Evolutionary conservation across 2,329 filamentous ascomycete species (phyloP).

Genomic region (Leptographium lundbergii): DNA sequence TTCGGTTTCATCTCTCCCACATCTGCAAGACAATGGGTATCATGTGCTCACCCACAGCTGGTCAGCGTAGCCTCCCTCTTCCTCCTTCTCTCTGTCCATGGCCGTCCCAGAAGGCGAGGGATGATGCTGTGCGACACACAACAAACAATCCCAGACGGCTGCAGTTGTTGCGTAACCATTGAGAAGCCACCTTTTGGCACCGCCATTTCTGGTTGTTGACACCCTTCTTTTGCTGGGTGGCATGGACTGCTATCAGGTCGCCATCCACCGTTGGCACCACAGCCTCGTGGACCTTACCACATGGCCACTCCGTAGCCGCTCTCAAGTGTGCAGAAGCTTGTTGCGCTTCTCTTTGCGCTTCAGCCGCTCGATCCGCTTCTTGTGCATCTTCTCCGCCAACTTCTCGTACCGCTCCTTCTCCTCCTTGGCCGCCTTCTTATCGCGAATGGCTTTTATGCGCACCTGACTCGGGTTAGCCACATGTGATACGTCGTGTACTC

Average conservation of each 20-base stretch:
- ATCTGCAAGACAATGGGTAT: not conserved
- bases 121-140: not conserved
- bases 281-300: not conserved
- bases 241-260: not conserved
- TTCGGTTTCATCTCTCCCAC: not conserved
- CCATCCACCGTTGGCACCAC: not conserved
- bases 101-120: not conserved
- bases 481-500: not conserved
- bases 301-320: not conserved
- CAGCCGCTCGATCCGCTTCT: conserved; percentile 82
- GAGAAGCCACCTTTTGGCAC: not conserved
- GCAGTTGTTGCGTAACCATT: not conserved
- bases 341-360: conserved; percentile 96
- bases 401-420: conserved; percentile 88
- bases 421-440: conserved; percentile 77
- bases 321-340: conserved; percentile 60
- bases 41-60: too few relatives aligned
- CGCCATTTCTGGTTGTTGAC: not conserved
- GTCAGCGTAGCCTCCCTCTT: not conserved
- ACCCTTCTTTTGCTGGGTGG: not conserved
- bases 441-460: conserved; percentile 67
- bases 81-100: not conserved
- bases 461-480: conserved; percentile 33
- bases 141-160: not conserved
- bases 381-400: conserved; percentile 96